Evolutionary conservation across 2,329 filamentous ascomycete species (phyloP).

Genomic region (Fusarium sp.): DNA sequence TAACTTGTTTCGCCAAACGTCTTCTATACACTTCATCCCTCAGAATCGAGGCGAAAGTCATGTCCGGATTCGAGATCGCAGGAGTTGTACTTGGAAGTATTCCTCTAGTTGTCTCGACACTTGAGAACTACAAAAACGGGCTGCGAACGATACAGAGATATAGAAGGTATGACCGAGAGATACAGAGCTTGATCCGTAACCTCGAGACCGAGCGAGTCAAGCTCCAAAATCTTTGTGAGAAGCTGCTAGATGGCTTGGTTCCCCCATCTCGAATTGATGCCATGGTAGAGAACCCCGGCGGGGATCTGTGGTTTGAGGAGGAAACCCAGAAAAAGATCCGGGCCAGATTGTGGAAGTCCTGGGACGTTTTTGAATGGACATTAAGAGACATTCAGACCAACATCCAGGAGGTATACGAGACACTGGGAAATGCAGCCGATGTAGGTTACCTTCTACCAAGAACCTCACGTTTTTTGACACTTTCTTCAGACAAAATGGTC

Average conservation of each 20-base stretch:
- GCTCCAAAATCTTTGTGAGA: constrained; percentile 28
- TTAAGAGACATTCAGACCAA: neutral
- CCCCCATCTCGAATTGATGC: neutral
- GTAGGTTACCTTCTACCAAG: no score
- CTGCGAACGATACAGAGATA: neutral
- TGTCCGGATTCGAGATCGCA: constrained; percentile 24
- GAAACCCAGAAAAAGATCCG: constrained; percentile 1
- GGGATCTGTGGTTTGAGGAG: constrained; percentile 6
- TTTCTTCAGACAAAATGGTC: neutral
- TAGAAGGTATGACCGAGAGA: constrained; percentile 4
- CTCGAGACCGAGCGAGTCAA: constrained; percentile 18
- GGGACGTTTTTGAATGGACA: constrained; percentile 4
- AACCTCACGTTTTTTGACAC: no score
- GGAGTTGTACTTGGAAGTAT: constrained; percentile 16
- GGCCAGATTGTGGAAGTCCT: constrained; percentile 5
- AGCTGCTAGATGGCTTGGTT: constrained; percentile 6
- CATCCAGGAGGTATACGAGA: neutral
- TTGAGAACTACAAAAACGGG: constrained; percentile 19
- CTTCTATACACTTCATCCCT: neutral
- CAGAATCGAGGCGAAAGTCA: neutral
- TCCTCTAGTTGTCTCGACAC: neutral
- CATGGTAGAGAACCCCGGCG: constrained; percentile 7
- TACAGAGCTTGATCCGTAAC: constrained; percentile 14
- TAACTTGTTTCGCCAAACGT: neutral
- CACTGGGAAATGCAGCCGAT: neutral